These are phyloP conservation scores for Atalantia buxifolia DNA, from an alignment of 345 rosid species.

Conservation along the genomic window DNA sequence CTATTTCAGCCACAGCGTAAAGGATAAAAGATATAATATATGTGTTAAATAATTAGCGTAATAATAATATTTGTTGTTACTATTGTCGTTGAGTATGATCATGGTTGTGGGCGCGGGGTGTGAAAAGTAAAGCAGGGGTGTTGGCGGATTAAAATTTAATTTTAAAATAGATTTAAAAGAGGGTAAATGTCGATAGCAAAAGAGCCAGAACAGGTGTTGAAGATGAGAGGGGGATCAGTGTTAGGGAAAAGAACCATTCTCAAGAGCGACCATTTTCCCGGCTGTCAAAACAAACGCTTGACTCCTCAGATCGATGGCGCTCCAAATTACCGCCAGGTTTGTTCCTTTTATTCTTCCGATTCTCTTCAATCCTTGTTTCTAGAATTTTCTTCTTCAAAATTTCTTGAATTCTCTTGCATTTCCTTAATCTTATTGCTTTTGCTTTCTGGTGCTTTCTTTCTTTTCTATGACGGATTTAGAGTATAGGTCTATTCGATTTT, in stretches of 20 bases:
- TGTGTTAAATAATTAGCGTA: too few species aligned
- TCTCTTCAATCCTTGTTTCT: not conserved
- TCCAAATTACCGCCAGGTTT: constrained; percentile 97
- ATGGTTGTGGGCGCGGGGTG: not conserved
- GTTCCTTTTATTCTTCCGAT: not conserved
- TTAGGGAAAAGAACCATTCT: constrained; percentile 96
- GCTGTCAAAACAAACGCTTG: constrained; percentile 95
- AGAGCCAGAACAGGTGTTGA: constrained; percentile 91
- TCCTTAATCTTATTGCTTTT: not conserved
- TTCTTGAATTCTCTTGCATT: not conserved
- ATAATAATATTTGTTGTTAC: not conserved
- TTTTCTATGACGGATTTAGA: not conserved
- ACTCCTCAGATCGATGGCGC: constrained; percentile 95
- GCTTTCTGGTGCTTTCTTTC: not conserved
- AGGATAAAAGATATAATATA: too few species aligned
- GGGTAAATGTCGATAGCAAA: constrained; percentile 67
- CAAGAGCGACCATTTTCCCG: constrained; percentile 98
- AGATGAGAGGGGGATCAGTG: constrained; percentile 89
- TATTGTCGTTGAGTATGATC: too few species aligned
- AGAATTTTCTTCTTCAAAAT: not conserved
- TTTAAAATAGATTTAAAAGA: constrained; percentile 11
- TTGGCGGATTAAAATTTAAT: not conserved
- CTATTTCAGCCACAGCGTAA: not conserved
- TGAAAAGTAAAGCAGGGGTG: not conserved
- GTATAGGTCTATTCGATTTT: not conserved